Conservation (phyloP, 257 asterid species). For the Nicotiana otophora region DNA sequence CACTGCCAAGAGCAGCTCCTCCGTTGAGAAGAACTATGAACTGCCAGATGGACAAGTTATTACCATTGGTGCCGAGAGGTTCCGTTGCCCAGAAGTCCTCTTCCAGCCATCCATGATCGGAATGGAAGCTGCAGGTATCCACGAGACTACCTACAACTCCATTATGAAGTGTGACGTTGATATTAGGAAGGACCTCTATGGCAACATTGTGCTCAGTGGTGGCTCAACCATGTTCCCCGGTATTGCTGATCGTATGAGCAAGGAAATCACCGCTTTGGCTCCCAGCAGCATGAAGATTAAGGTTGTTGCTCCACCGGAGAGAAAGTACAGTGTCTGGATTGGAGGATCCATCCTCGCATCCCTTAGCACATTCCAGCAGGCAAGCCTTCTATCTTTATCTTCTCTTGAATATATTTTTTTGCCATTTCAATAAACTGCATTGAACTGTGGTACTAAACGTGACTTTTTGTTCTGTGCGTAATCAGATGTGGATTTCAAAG, state of each 20-base stretch:
- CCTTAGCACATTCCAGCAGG: conserved; percentile 12
- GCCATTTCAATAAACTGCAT: background rate
- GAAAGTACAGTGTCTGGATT: conserved; percentile 11
- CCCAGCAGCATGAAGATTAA: conserved; percentile 14
- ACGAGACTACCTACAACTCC: conserved; percentile 6
- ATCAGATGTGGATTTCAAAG: conserved; percentile 12
- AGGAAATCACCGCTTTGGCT: conserved; percentile 5
- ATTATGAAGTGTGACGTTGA: conserved; percentile 11
- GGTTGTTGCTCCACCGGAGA: conserved; percentile 10
- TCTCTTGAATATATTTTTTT: background rate
- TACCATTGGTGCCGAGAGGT: conserved; percentile 12
- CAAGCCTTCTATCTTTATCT: background rate
- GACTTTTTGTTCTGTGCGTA: background rate
- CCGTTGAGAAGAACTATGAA: conserved; percentile 9
- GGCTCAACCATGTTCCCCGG: conserved; percentile 13
- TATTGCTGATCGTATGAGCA: conserved; percentile 14
- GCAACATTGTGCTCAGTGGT: conserved; percentile 14
- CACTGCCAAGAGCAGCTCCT: conserved; percentile 7
- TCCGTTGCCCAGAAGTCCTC: conserved; percentile 12
- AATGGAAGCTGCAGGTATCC: conserved; percentile 15
- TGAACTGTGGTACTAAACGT: background rate
- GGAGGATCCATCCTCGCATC: conserved; percentile 14
- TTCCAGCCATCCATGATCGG: conserved; percentile 14
- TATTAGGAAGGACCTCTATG: conserved; percentile 10
- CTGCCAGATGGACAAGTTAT: conserved; percentile 11